phyloP scores from a whole-genome alignment of 495 filamentous ascomycete species.

The Talaromyces borbonicus region DNA sequence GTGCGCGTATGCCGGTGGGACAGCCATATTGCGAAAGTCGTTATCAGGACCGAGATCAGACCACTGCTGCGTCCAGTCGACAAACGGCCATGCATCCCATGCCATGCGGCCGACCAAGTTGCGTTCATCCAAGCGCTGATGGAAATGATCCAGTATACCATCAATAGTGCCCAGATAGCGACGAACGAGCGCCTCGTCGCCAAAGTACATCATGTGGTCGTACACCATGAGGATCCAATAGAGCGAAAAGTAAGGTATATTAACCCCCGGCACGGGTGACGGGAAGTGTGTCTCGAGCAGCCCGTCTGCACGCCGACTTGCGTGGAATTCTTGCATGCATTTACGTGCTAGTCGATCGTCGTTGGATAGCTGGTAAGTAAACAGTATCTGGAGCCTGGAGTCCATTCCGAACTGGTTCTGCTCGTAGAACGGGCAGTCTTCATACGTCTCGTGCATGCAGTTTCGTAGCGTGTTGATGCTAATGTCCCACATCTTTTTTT shows the following conservation, averaged over 20 bases:
- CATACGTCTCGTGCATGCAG: conserved; percentile 22
- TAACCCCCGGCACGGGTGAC: conserved; percentile 10
- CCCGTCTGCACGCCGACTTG: conserved; percentile 15
- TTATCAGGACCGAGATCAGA: conserved; percentile 10
- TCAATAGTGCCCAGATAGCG: conserved; percentile 15
- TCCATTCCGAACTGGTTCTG: conserved; percentile 22
- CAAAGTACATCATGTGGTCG: conserved; percentile 18
- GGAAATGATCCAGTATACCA: conserved; percentile 17
- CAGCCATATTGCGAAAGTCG: conserved; percentile 6
- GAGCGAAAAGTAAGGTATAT: conserved; percentile 20
- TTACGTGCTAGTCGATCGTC: conserved; percentile 21
- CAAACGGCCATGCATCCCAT: conserved; percentile 17
- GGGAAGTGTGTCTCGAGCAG: conserved; percentile 19
- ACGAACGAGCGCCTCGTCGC: conserved; percentile 10
- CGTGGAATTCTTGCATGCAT: conserved; percentile 16
- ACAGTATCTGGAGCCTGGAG: conserved; percentile 17
- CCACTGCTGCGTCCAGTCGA: conserved; percentile 21
- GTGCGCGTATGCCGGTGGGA: conserved; percentile 13
- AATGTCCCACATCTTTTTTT: conserved; percentile 16
- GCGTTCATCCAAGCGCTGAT: conserved; percentile 8
- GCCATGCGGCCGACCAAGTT: conserved; percentile 16
- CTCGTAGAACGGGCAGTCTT: conserved; percentile 25
- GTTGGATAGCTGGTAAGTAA: conserved; percentile 16
- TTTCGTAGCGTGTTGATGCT: conserved; percentile 16
- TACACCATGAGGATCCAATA: conserved; percentile 17